phyloP scores from a whole-genome alignment of 2,329 filamentous ascomycete genomes.

The Ceratocystis destructans region DNA sequence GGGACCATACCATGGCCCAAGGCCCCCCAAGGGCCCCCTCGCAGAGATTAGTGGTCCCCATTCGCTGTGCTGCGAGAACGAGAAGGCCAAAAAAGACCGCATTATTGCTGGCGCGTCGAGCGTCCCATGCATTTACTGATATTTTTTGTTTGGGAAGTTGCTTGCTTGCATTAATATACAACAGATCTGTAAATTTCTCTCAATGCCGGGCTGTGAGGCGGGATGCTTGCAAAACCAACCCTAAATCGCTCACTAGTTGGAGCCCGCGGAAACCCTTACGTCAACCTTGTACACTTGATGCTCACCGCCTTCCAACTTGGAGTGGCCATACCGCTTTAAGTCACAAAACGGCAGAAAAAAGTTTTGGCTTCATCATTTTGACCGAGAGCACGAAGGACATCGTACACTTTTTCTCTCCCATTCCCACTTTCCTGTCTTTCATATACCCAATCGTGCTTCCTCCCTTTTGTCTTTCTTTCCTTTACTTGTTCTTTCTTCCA shows the following conservation, averaged over 20 bases:
- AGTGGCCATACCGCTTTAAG: neutral
- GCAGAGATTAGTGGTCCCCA: neutral
- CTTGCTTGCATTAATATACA: no score
- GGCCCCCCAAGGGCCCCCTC: neutral
- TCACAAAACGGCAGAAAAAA: slow-evolving; percentile 17
- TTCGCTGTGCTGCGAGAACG: neutral
- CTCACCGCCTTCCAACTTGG: slow-evolving; percentile 11
- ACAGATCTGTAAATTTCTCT: neutral
- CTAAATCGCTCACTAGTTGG: neutral
- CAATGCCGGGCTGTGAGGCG: neutral
- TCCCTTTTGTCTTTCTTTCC: slow-evolving; percentile 13
- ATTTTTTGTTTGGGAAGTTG: no score
- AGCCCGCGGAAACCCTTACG: no score
- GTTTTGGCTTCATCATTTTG: slow-evolving; percentile 18
- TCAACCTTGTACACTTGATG: neutral
- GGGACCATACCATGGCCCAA: slow-evolving; percentile 6
- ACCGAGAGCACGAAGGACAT: no score
- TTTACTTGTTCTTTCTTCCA: slow-evolving; percentile 21
- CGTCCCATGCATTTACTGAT: neutral
- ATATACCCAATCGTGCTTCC: slow-evolving; percentile 12
- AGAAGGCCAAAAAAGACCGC: neutral
- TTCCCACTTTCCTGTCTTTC: no score
- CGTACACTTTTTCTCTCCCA: no score
- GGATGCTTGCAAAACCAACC: neutral
- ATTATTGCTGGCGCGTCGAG: neutral